Conservation (phyloP, 179 eudicot genomes). For the Spinacia oleracea region DNA sequence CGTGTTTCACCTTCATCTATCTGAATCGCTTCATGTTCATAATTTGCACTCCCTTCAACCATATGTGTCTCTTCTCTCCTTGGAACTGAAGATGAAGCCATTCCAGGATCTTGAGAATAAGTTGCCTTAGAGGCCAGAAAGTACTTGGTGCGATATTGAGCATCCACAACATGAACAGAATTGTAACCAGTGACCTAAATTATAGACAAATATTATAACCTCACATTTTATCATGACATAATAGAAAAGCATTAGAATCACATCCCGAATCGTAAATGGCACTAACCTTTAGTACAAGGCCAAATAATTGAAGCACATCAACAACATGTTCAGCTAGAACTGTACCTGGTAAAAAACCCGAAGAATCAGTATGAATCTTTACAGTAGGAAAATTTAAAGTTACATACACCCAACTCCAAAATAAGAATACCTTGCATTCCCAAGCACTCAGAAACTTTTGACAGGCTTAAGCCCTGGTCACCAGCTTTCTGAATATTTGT, state of each 20-base stretch:
- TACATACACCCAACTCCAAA: constrained; percentile 7
- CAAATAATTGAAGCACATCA: constrained; percentile 78
- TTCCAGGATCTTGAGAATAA: constrained; percentile 38
- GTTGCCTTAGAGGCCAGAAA: constrained; percentile 61
- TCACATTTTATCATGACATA: not conserved
- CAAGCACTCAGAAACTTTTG: constrained; percentile 52
- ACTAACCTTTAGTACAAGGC: constrained; percentile 77
- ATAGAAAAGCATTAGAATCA: not conserved
- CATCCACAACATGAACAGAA: constrained; percentile 66
- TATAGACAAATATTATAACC: not conserved
- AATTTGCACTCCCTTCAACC: constrained; percentile 28
- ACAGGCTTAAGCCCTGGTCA: constrained; percentile 87
- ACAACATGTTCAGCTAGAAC: constrained; percentile 49
- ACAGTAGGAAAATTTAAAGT: not conserved
- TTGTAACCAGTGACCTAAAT: constrained; percentile 81
- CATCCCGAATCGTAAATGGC: constrained; percentile 11
- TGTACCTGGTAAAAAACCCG: constrained; percentile 45
- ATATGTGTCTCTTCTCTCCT: constrained; percentile 28
- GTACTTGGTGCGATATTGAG: constrained; percentile 78
- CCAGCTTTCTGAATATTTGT: constrained; percentile 76
- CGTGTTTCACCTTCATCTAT: constrained; percentile 44
- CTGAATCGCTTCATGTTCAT: constrained; percentile 26
- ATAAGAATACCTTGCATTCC: constrained; percentile 54
- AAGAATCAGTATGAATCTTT: constrained; percentile 15
- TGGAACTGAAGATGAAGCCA: constrained; percentile 21